Conservation (phyloP, 257 asterid species). For the Verbascum thapsus region DNA sequence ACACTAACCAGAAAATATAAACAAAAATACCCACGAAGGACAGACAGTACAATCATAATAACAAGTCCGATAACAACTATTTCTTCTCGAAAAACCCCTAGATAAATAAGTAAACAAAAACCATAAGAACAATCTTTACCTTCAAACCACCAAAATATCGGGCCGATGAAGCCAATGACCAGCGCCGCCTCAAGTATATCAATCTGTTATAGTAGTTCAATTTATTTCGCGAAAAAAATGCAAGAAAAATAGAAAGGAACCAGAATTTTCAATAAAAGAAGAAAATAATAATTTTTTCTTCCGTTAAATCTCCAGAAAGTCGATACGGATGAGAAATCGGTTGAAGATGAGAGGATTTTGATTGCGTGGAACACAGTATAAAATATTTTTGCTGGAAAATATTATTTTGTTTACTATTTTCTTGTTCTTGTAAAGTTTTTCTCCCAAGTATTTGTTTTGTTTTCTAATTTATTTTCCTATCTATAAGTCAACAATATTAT, state of each 20-base stretch:
- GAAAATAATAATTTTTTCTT: neutral
- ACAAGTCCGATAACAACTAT: constrained; percentile 7
- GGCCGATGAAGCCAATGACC: constrained; percentile 28
- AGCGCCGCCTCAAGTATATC: constrained; percentile 27
- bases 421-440: constrained; percentile 23
- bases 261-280: constrained; percentile 22
- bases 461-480: constrained; percentile 6
- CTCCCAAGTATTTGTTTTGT: constrained; percentile 2
- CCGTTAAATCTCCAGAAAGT: neutral
- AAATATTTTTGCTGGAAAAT: constrained; percentile 13
- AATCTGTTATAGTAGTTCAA: constrained; percentile 23
- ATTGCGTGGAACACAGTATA: constrained; percentile 33
- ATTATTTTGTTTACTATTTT: neutral
- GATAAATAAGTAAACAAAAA: constrained; percentile 15
- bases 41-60: neutral
- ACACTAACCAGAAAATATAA: constrained; percentile 2
- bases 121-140: constrained; percentile 27
- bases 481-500: too few relatives aligned
- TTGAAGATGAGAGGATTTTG: constrained; percentile 32
- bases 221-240: neutral
- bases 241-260: constrained; percentile 20
- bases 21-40: neutral
- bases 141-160: constrained; percentile 15
- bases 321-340: constrained; percentile 22
- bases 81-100: constrained; percentile 21